Base-by-base conservation (phyloP, 1,139 yeast genomes). In the Entelexis sorbosivorans region DNA sequence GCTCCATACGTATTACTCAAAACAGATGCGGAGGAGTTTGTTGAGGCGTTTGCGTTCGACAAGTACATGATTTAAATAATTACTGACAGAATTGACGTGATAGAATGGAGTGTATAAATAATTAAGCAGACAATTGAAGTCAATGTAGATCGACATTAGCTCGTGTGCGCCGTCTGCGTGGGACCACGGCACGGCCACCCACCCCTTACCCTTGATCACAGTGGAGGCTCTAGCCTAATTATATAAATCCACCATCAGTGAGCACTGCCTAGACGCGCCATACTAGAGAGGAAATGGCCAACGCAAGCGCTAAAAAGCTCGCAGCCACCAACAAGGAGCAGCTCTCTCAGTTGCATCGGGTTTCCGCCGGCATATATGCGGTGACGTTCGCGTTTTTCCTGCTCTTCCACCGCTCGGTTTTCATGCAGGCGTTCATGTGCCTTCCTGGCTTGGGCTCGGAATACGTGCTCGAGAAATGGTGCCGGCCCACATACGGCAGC, bases 221-320 rank as follows among this genome's bases (percentile, higher is more conserved):
- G n/a, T n/a, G n/a, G n/a, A n/a, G n/a, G n/a, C n/a, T n/a, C n/a
- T n/a, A n/a, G n/a, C n/a, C n/a, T n/a, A n/a, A n/a, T n/a, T n/a
- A n/a, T n/a, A n/a, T n/a, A n/a, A n/a, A n/a, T n/a, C n/a, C 24
- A 22, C 24, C 6, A 22, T 22, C 24, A 22, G 24, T 22, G 24
- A n/a, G 20, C 10, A n/a, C 20, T 11, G 20, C 35, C 7, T 3
- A n/a, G 13, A 33, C 5, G 2, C n/a, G 6, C 24, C n/a, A n/a
- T n/a, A n/a, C n/a, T n/a, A n/a, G 16, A 57, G 31, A 42, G 32
- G 5, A 79, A 14, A 79, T 79, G 84, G 84, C 83, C 1, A 78
- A 80, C 50, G 77, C 79, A 45, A 71, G 82, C 6, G 77, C 77
- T 33, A 86, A 86, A 69, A 84, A 82, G 61, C 78, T 74, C 58